Evolutionary conservation across 2,329 filamentous ascomycete genomes (phyloP).

Genomic region (Nothopassalora personata): DNA sequence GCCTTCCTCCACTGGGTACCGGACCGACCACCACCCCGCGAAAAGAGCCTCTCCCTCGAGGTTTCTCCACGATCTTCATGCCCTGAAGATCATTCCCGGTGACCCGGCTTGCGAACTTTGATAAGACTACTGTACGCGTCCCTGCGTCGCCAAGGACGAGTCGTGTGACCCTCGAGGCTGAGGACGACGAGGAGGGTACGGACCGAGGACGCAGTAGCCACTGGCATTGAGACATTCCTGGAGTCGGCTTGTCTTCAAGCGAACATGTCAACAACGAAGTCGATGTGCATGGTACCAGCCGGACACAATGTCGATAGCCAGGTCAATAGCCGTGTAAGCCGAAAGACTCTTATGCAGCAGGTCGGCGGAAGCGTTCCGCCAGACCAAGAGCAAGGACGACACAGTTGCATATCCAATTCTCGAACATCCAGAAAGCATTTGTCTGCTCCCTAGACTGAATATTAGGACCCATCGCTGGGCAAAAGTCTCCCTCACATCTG

Average conservation of each 20-base stretch:
- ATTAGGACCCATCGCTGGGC: not conserved
- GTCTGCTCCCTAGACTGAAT: not conserved
- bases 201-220: not conserved
- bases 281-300: not conserved
- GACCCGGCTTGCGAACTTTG: slow-evolving; percentile 3
- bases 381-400: not conserved
- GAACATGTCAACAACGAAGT: not conserved
- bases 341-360: not conserved
- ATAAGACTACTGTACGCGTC: not conserved
- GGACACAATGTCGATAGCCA: not conserved
- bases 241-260: not conserved
- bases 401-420: not conserved
- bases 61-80: slow-evolving; percentile 1
- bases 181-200: not conserved
- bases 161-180: not conserved
- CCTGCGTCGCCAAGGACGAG: not conserved
- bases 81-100: not conserved
- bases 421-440: not conserved
- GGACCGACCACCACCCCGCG: not conserved
- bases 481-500: not conserved
- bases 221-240: not conserved
- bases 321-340: not conserved
- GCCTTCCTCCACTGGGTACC: not conserved
- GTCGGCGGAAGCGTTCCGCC: not conserved
- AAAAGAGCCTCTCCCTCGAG: not conserved